These are phyloP conservation scores for Amanita jacksonii DNA, from an alignment of 768 basidiomycete species.

Conservation along the genomic window DNA sequence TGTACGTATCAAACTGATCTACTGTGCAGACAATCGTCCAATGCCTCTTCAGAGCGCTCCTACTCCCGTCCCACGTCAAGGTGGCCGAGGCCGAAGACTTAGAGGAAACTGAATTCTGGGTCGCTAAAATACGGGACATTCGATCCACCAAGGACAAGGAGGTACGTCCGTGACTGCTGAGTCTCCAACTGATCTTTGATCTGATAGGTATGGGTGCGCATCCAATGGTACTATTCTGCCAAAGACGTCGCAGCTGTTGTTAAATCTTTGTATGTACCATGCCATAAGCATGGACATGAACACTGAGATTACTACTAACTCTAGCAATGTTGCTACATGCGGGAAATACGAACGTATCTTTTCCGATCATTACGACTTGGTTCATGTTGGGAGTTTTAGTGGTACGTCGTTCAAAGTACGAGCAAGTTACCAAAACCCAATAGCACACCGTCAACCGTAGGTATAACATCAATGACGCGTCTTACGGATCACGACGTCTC, in stretches of 20 bases:
- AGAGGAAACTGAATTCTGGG: slow-evolving; percentile 35
- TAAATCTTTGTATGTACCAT: slow-evolving; percentile 37
- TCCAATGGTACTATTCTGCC: slow-evolving; percentile 49
- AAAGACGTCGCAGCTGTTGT: slow-evolving; percentile 34
- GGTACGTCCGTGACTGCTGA: slow-evolving; percentile 19
- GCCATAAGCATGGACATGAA: background rate
- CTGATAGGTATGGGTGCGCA: slow-evolving; percentile 39
- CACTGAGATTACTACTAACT: background rate
- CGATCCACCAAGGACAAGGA: slow-evolving; percentile 21
- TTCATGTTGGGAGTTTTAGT: slow-evolving; percentile 26
- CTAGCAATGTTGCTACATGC: slow-evolving; percentile 30
- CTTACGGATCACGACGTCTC: slow-evolving; percentile 28
- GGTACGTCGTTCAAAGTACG: slow-evolving; percentile 23
- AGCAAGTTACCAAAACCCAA: background rate
- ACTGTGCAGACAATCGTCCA: background rate
- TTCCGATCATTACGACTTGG: slow-evolving; percentile 39
- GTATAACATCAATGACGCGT: background rate
- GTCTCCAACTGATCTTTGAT: background rate
- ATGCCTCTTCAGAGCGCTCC: slow-evolving; percentile 24
- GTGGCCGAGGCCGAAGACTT: slow-evolving; percentile 19
- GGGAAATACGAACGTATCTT: slow-evolving; percentile 39
- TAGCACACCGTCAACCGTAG: background rate
- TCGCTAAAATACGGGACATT: slow-evolving; percentile 39
- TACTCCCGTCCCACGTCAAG: slow-evolving; percentile 27
- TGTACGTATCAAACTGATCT: slow-evolving; percentile 19